Evolutionary conservation across 1,139 yeast species (phyloP), one percentile per base, ranked within the genome.

Genomic region (Kurtzmaniella natalensis): DNA sequence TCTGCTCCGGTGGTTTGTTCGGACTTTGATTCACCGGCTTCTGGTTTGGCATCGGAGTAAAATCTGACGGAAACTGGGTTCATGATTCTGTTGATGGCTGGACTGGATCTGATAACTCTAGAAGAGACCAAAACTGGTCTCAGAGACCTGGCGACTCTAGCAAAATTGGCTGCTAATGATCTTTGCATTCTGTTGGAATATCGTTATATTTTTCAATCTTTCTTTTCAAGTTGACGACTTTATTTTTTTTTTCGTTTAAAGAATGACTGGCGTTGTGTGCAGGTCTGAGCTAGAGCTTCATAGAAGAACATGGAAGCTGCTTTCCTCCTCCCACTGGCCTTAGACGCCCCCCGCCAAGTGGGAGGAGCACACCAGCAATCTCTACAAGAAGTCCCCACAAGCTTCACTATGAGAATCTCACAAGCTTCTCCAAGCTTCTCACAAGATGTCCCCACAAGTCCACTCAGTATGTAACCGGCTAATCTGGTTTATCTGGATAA

Each of bases 131-230:
- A 14, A 15, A 23, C 8, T 34, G 25, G 20, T 32, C 38, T 24
- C 28, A 26, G 10, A 38, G 31, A 33, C 39, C 41, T 24, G 30
- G 49, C 37, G n/a, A 55, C 32, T 49, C 60, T 57, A 28, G 54
- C 38, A 31, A 57, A 38, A n/a, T 58, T 43, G 27, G 49, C 38
- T 33, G 49, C 45, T 31, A 60, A 49, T 20, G 60, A 51, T 57
- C 64, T 59, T 41, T 61, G 63, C 67, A 61, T 59, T 21, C 25
- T 18, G 29, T 16, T 13, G 6, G 13, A 4, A 4, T n/a, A n/a
- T n/a, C n/a, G n/a, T n/a, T n/a, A n/a, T n/a, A n/a, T n/a, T 46
- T 32, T 19, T 24, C 22, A 28, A 29, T 18, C 26, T 16, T 33
- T 35, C 9, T 13, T 24, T 11, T 11, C 13, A 13, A 10, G 29